phyloP scores from a whole-genome alignment of 208 protist species.

The Trypanosoma caninum region DNA sequence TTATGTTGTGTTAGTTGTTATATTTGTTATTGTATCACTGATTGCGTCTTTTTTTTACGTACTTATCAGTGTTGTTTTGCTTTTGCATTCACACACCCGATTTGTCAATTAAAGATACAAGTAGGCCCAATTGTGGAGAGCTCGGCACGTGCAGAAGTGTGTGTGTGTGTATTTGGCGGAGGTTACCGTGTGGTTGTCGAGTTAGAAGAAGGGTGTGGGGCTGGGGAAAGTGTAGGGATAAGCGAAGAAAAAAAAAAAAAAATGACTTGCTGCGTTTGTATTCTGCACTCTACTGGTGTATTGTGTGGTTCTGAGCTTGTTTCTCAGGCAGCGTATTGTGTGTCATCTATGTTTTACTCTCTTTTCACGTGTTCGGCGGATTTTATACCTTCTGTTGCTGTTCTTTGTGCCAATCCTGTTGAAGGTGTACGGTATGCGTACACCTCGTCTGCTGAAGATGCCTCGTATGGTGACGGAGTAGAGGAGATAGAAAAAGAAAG shows the following conservation, averaged over 20 bases:
- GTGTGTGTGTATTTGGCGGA: no score
- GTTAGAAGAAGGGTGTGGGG: neutral
- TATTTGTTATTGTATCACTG: no score
- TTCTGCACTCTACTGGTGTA: constrained; percentile 58
- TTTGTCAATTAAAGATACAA: no score
- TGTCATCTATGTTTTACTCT: constrained; percentile 49
- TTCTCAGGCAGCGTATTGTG: constrained; percentile 39
- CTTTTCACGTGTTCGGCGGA: constrained; percentile 36
- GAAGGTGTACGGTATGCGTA: constrained; percentile 59
- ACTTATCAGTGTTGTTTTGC: no score
- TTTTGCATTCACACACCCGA: no score
- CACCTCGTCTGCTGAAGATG: constrained; percentile 42
- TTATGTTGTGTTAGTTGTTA: no score
- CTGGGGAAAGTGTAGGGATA: neutral
- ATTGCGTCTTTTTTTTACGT: no score
- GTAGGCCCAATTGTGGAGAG: no score
- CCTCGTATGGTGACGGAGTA: constrained; percentile 34
- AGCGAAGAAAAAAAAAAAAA: neutral
- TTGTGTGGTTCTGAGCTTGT: constrained; percentile 43
- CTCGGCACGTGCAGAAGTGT: no score
- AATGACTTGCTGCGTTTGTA: constrained; percentile 50
- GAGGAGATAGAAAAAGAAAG: neutral
- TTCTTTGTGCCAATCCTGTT: constrained; percentile 59
- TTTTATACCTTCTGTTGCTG: constrained; percentile 56
- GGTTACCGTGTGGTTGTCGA: no score